Conservation (phyloP, 768 basidiomycete species). For the Artomyces pyxidatus region DNA sequence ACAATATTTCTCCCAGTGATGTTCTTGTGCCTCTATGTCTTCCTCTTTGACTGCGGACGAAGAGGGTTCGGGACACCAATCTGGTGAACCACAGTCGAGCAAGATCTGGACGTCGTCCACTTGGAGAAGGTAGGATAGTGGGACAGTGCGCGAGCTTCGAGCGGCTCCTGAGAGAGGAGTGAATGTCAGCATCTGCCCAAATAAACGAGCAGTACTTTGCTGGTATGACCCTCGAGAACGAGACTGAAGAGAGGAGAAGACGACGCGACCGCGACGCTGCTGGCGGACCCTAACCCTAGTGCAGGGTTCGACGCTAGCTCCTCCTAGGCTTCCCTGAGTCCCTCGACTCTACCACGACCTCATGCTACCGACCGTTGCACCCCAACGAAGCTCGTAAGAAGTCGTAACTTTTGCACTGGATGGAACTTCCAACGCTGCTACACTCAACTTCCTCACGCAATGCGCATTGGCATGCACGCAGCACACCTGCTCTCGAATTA, state of each 20-base stretch:
- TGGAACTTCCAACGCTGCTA: too few species aligned
- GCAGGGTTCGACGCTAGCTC: conserved; percentile 66
- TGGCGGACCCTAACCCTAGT: conserved; percentile 97
- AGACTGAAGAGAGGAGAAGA: conserved; percentile 91
- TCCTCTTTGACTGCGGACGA: conserved; percentile 20
- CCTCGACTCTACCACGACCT: too few species aligned
- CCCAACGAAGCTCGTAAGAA: too few species aligned
- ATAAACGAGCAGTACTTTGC: background rate
- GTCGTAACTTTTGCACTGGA: too few species aligned
- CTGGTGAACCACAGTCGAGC: conserved; percentile 90
- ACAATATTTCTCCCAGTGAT: conserved; percentile 61
- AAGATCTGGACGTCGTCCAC: conserved; percentile 91
- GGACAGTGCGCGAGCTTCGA: conserved; percentile 50
- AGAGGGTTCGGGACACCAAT: conserved; percentile 62
- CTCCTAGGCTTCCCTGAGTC: too few species aligned
- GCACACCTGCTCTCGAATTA: too few species aligned
- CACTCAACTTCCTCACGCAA: too few species aligned
- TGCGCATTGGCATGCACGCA: too few species aligned
- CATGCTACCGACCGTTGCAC: too few species aligned
- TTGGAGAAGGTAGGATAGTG: conserved; percentile 81
- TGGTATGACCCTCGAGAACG: conserved; percentile 54
- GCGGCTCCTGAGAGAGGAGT: conserved; percentile 86
- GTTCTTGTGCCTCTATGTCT: conserved; percentile 23
- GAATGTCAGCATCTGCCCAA: conserved; percentile 79
- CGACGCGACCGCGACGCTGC: conserved; percentile 86